Base-by-base conservation (phyloP, 306 rosid genomes). In the Begonia masoniana region DNA sequence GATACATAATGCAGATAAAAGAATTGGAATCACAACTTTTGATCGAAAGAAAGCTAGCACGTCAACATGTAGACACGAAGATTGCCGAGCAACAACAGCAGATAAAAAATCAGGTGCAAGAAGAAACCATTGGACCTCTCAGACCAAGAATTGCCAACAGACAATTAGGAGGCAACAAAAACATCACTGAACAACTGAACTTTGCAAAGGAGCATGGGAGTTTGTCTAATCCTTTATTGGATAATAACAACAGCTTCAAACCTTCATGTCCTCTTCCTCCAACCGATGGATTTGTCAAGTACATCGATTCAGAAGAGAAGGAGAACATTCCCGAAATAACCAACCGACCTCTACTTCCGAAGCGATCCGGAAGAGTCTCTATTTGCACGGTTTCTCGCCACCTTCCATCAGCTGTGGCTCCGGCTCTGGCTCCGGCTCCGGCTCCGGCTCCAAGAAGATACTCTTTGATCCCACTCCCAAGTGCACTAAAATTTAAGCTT, bases 1-100 rank as follows among this genome's bases (percentile, higher is more conserved):
- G 51, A 49, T 71, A 54, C 42, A 41, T 46, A 51, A 58, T 55
- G 52, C 65, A 91, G 99, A 81, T 86, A 51, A 91, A 78, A 78
- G 99, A 92, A 72, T 51, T 92, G 71, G 99, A 92, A 75, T 63
- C 96, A 1, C 99, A 86, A 58, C 93, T 92, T 69, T 57, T 92
- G 73, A 72, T 86, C 31, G 96, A 92, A 72, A 83, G 96, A 74
- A 92, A 86, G 77, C 76, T 91, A 50, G 99, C 96, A 4, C 94
- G 93, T 12, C 99, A 91, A 68, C 94, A 91, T 14, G 96, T 85
- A 3, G 97, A 85, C 67, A 71, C 88, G 11, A 86, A 79, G 76
- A 86, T 86, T 75, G 95, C 99, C 5, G 96, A 92, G 81, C 96
- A 88, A 63, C 81, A 71, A 24, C 82, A 69, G 47, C 84, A 72